Conservation (phyloP, 371 early-diverging fungal species). For the Spiromyces aspiralis region DNA sequence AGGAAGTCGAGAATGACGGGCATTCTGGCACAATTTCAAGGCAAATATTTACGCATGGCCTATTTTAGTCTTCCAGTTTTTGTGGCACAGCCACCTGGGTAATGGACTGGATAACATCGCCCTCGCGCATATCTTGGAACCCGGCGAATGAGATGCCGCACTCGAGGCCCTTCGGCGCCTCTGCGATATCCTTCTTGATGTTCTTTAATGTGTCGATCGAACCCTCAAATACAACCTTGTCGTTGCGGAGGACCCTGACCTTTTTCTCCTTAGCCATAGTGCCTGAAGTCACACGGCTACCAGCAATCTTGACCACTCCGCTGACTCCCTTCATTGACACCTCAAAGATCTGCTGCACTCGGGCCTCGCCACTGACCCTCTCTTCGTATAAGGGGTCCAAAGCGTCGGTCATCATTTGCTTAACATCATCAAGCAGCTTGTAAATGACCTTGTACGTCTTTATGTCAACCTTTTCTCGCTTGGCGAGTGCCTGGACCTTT, state of each 20-base stretch:
- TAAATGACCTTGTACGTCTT: constrained; percentile 70
- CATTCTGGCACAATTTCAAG: too few relatives aligned
- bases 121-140: constrained; percentile 51
- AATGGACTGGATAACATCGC: constrained; percentile 57
- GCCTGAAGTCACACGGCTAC: constrained; percentile 72
- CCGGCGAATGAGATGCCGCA: constrained; percentile 82
- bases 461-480: constrained; percentile 42
- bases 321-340: constrained; percentile 43
- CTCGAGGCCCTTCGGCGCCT: constrained; percentile 78
- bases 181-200: constrained; percentile 73
- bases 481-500: constrained; percentile 44
- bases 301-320: constrained; percentile 54
- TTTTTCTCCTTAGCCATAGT: constrained; percentile 37
- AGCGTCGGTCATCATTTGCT: constrained; percentile 51
- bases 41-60: too few relatives aligned
- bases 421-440: constrained; percentile 72
- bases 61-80: too few relatives aligned
- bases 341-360: constrained; percentile 59
- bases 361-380: constrained; percentile 77
- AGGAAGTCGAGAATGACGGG: too few relatives aligned
- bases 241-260: constrained; percentile 51
- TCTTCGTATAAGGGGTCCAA: constrained; percentile 59
- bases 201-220: constrained; percentile 48
- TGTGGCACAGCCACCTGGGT: not conserved
- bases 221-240: constrained; percentile 44